A percentile compares a stretch with the other conserved stretches of the same genome.
Evolutionary conservation across 106 monocot genomes (phyloP).

Genomic region (Triglochin maritima): DNA sequence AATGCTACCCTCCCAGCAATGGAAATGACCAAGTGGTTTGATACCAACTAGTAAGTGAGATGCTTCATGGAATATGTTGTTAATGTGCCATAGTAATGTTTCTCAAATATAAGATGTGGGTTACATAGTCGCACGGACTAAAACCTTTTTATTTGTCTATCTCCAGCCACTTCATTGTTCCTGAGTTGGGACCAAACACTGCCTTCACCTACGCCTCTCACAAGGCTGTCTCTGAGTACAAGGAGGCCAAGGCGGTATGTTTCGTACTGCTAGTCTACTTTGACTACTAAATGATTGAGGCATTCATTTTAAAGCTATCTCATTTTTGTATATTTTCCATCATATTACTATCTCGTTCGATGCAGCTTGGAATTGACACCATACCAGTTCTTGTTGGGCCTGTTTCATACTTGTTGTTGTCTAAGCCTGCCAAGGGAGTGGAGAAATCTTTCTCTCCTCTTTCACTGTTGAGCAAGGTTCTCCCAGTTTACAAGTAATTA

Average conservation of each 20-base stretch:
- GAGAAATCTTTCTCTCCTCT: conserved; percentile 67
- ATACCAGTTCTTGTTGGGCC: conserved; percentile 83
- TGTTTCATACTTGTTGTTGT: conserved; percentile 74
- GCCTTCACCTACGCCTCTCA: conserved; percentile 83
- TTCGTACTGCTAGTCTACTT: not conserved
- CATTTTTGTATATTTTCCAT: not conserved
- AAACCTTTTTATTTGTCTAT: not conserved
- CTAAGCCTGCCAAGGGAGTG: conserved; percentile 77
- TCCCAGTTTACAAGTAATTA: conserved; percentile 70
- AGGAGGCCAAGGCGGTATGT: conserved; percentile 82
- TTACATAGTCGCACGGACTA: too few relatives aligned
- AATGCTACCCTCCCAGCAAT: conserved; percentile 93
- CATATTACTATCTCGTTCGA: not conserved
- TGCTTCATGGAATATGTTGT: not conserved
- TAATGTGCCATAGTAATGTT: too few relatives aligned
- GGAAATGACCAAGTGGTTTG: conserved; percentile 99
- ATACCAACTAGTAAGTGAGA: conserved; percentile 95
- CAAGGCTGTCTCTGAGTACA: conserved; percentile 89
- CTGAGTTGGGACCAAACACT: conserved; percentile 82
- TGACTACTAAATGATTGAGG: not conserved
- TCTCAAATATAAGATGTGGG: too few relatives aligned
- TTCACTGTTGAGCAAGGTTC: conserved; percentile 48
- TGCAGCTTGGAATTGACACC: conserved; percentile 72
- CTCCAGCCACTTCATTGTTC: conserved; percentile 71
- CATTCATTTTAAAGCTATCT: not conserved